These are phyloP conservation scores for Mercurialis annua DNA, from an alignment of 345 rosid species.

Conservation along the genomic window DNA sequence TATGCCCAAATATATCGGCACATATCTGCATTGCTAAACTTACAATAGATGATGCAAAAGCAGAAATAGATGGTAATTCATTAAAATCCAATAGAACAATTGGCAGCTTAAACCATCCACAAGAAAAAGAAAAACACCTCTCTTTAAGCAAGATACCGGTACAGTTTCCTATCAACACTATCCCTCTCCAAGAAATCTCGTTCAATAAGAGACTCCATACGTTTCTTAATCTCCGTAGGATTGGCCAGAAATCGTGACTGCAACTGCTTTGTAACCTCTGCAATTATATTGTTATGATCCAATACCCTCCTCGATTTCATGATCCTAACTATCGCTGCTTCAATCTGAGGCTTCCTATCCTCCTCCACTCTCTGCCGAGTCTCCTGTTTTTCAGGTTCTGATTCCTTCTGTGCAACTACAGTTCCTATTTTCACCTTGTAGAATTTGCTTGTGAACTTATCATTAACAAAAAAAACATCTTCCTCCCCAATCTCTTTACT, in stretches of 20 bases:
- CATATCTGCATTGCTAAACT: neutral
- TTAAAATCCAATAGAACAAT: constrained; percentile 20
- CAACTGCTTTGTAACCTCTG: constrained; percentile 95
- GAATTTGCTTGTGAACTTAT: constrained; percentile 89
- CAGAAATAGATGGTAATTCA: constrained; percentile 23
- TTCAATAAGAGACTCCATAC: constrained; percentile 93
- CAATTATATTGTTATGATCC: constrained; percentile 89
- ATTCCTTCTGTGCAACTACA: constrained; percentile 94
- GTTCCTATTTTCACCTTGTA: constrained; percentile 98
- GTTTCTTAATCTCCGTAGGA: constrained; percentile 93
- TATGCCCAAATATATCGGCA: neutral
- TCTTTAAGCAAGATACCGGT: constrained; percentile 82
- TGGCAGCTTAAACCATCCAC: constrained; percentile 22
- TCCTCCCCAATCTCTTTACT: constrained; percentile 92
- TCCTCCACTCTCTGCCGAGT: constrained; percentile 98
- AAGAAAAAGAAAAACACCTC: constrained; percentile 1
- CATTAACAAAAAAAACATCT: constrained; percentile 77
- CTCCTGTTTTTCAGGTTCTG: constrained; percentile 98
- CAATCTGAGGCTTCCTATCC: constrained; percentile 97
- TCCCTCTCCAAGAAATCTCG: constrained; percentile 99
- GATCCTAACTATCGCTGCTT: constrained; percentile 96
- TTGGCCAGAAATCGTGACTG: constrained; percentile 93
- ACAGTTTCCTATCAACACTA: constrained; percentile 71
- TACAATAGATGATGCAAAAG: neutral
- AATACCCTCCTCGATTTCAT: constrained; percentile 95